A percentile compares a stretch with the other conserved stretches of the same genome.
Conservation (phyloP, 345 rosid species). For the Camelina neglecta region DNA sequence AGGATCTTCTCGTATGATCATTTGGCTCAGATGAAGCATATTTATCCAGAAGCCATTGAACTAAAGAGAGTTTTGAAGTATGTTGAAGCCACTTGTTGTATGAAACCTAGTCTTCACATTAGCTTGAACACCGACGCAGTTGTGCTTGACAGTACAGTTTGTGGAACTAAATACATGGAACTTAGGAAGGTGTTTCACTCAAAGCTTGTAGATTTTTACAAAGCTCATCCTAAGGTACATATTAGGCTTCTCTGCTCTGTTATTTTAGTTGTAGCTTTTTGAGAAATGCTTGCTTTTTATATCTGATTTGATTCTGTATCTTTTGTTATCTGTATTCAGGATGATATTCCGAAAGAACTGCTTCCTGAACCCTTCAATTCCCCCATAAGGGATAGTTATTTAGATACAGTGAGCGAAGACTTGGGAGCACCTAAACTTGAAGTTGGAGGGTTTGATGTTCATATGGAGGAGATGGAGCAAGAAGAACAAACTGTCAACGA, state of each 20-base stretch:
- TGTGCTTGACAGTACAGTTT: slow-evolving; percentile 46
- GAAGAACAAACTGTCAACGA: slow-evolving; percentile 6
- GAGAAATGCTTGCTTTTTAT: not conserved
- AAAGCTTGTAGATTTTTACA: slow-evolving; percentile 60
- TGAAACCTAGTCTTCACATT: slow-evolving; percentile 81
- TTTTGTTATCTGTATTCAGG: slow-evolving; percentile 51
- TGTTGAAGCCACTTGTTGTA: slow-evolving; percentile 68
- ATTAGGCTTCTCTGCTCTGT: not conserved
- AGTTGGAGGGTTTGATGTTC: slow-evolving; percentile 29
- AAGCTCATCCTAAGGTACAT: slow-evolving; percentile 74
- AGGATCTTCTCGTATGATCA: slow-evolving; percentile 73
- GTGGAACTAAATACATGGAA: slow-evolving; percentile 51
- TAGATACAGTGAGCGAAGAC: not conserved
- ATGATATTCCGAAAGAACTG: slow-evolving; percentile 68
- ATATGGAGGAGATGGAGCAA: slow-evolving; percentile 31
- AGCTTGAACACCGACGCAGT: slow-evolving; percentile 55
- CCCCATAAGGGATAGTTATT: slow-evolving; percentile 17
- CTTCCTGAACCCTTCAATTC: slow-evolving; percentile 84
- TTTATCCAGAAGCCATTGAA: slow-evolving; percentile 78
- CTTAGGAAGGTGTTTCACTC: slow-evolving; percentile 64
- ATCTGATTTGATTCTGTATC: slow-evolving; percentile 1
- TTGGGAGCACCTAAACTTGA: slow-evolving; percentile 13
- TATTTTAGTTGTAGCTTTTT: not conserved
- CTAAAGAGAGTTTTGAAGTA: slow-evolving; percentile 57
- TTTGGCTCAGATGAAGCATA: slow-evolving; percentile 78